Percentiles rank a stretch among this genome's conserved stretches.
Evolutionary conservation across 2,329 filamentous ascomycete species (phyloP).

Genomic region (Claviceps quebecensis): DNA sequence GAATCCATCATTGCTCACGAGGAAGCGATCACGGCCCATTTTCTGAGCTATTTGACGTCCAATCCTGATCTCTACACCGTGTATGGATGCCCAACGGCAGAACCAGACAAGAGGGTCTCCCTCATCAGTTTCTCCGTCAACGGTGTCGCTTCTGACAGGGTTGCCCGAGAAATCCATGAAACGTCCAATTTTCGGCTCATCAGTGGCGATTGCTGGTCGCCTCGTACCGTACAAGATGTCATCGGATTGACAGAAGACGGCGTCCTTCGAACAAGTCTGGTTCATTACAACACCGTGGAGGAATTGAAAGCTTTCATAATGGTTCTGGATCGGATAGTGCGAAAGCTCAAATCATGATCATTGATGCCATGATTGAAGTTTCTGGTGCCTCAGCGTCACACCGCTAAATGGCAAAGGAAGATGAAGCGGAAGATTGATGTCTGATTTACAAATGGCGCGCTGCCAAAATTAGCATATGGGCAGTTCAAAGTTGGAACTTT

Average conservation of each 20-base stretch:
- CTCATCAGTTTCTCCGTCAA: slow-evolving; percentile 54
- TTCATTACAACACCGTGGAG: slow-evolving; percentile 54
- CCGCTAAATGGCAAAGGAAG: too few species aligned
- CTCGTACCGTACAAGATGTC: slow-evolving; percentile 45
- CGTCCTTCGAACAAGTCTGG: slow-evolving; percentile 52
- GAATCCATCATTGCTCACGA: slow-evolving; percentile 43
- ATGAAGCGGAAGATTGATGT: too few species aligned
- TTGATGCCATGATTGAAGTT: background rate
- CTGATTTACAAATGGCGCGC: too few species aligned
- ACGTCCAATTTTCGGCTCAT: slow-evolving; percentile 46
- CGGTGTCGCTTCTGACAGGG: slow-evolving; percentile 37
- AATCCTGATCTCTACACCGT: slow-evolving; percentile 26
- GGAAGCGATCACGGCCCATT: slow-evolving; percentile 38
- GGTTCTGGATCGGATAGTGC: background rate
- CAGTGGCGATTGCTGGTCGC: slow-evolving; percentile 57
- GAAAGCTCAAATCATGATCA: background rate
- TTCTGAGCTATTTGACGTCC: slow-evolving; percentile 48
- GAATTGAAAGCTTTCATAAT: background rate
- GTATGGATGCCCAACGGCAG: slow-evolving; percentile 3
- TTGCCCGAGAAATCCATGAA: slow-evolving; percentile 50
- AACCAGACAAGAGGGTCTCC: slow-evolving; percentile 34
- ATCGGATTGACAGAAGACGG: slow-evolving; percentile 43
- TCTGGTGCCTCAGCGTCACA: background rate
- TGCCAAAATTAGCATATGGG: too few species aligned
- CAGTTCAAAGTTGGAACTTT: too few species aligned